Percentiles rank a stretch among this genome's conserved stretches.
Conservation (phyloP, 805 yeast genomes). For the Saturnispora mendoncae region DNA sequence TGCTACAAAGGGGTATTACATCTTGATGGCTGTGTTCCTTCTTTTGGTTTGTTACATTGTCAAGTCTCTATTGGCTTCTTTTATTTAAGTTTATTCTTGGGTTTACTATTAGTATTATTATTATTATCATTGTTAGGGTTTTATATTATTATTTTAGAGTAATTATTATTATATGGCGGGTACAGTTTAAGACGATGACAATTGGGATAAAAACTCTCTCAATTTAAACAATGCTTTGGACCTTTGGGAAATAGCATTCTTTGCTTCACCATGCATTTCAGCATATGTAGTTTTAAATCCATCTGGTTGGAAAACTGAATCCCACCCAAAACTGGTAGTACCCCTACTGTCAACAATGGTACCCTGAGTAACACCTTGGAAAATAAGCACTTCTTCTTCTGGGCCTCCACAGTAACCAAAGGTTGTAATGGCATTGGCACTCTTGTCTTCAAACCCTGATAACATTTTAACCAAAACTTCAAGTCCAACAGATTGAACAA, state of each 20-base stretch:
- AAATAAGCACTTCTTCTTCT: conserved; percentile 58
- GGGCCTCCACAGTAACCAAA: conserved; percentile 87
- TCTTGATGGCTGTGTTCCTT: conserved; percentile 27
- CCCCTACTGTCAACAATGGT: conserved; percentile 71
- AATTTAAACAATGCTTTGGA: conserved; percentile 73
- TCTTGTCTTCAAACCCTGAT: conserved; percentile 70
- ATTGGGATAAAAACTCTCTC: conserved; percentile 34
- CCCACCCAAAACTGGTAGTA: conserved; percentile 87
- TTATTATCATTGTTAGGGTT: background rate
- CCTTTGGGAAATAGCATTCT: conserved; percentile 83
- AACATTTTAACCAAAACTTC: conserved; percentile 72
- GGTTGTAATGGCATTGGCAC: conserved; percentile 84
- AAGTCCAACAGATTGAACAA: conserved; percentile 64
- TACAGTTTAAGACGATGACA: too few species aligned
- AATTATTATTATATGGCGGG: background rate
- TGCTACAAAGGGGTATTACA: conserved; percentile 44
- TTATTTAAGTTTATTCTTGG: background rate
- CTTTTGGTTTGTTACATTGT: conserved; percentile 28
- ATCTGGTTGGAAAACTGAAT: conserved; percentile 76
- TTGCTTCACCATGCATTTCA: conserved; percentile 69
- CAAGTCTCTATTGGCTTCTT: conserved; percentile 2
- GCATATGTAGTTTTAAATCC: conserved; percentile 77
- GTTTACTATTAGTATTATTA: background rate
- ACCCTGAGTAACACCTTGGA: conserved; percentile 83
- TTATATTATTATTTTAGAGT: conserved; percentile 1